These are phyloP conservation scores for Trypanosomatidae sp. DNA, from an alignment of 208 protist genomes.

Conservation along the genomic window DNA sequence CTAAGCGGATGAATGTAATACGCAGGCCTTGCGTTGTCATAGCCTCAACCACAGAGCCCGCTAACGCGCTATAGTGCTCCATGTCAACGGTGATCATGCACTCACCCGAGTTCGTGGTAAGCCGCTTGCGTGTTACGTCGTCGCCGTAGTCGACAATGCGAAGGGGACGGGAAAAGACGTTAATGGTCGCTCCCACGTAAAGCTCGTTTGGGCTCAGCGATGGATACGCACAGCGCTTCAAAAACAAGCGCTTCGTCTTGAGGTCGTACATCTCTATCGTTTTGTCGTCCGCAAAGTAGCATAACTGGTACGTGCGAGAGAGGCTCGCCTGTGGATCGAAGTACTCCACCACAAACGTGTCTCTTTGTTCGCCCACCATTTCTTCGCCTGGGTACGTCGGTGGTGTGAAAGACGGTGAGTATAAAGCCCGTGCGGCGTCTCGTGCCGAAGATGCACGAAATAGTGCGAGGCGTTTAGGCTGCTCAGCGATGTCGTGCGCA, in stretches of 20 bases:
- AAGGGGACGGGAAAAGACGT: conserved; percentile 92
- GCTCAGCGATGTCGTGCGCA: conserved; percentile 1
- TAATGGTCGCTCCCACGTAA: conserved; percentile 92
- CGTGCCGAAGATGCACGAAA: background rate
- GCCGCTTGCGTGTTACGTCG: conserved; percentile 73
- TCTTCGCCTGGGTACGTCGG: background rate
- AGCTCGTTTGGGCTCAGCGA: conserved; percentile 82
- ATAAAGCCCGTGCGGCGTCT: background rate
- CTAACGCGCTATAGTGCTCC: conserved; percentile 23
- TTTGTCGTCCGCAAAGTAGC: conserved; percentile 88
- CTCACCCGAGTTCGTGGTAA: conserved; percentile 56
- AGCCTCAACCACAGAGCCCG: conserved; percentile 53
- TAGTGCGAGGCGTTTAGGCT: background rate
- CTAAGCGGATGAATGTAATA: conserved; percentile 68
- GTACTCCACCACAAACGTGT: conserved; percentile 90
- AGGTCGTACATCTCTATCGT: conserved; percentile 96
- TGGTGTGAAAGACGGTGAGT: background rate
- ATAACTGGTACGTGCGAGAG: conserved; percentile 87
- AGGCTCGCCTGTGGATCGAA: conserved; percentile 89
- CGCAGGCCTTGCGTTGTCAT: conserved; percentile 61
- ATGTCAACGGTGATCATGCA: conserved; percentile 67
- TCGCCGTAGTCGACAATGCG: conserved; percentile 93
- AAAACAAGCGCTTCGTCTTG: conserved; percentile 90
- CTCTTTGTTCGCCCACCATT: conserved; percentile 58
- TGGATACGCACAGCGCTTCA: conserved; percentile 92